These are phyloP conservation scores for Alternaria consortialis DNA, from an alignment of 2,329 filamentous ascomycete species.

Conservation along the genomic window DNA sequence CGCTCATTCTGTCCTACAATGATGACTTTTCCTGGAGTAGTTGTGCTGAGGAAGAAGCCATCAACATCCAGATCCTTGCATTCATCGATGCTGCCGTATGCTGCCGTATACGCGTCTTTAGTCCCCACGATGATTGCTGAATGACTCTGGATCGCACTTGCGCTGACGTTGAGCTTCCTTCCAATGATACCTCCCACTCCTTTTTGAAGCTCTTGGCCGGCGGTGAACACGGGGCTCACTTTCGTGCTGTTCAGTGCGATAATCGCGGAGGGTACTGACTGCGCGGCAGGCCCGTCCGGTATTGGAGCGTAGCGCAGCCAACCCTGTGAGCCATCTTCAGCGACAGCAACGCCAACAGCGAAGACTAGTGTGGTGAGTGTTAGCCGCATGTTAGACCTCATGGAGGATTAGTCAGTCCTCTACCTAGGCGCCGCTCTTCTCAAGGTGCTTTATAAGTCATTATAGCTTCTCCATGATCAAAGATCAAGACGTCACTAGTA, in stretches of 20 bases:
- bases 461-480: not conserved
- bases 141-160: slow-evolving; percentile 25
- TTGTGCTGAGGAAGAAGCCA: slow-evolving; percentile 68
- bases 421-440: not conserved
- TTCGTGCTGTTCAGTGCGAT: slow-evolving; percentile 64
- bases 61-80: slow-evolving; percentile 60
- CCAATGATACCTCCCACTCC: slow-evolving; percentile 67
- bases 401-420: not conserved
- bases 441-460: slow-evolving; percentile 12
- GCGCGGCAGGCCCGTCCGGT: slow-evolving; percentile 50
- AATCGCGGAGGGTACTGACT: slow-evolving; percentile 60
- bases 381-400: slow-evolving; percentile 16
- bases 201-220: slow-evolving; percentile 66
- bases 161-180: slow-evolving; percentile 53
- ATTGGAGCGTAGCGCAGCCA: slow-evolving; percentile 72
- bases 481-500: slow-evolving; percentile 8
- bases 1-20: slow-evolving; percentile 73
- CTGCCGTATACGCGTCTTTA: slow-evolving; percentile 53
- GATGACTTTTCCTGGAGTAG: slow-evolving; percentile 56
- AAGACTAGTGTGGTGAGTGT: slow-evolving; percentile 6
- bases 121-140: slow-evolving; percentile 62
- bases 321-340: slow-evolving; percentile 68
- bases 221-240: slow-evolving; percentile 66
- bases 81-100: slow-evolving; percentile 46
- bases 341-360: slow-evolving; percentile 32